Percentiles rank a stretch among this genome's conserved stretches.
phyloP scores from a whole-genome alignment of 2,329 filamentous ascomycete species.

The Calonectria crousiana region DNA sequence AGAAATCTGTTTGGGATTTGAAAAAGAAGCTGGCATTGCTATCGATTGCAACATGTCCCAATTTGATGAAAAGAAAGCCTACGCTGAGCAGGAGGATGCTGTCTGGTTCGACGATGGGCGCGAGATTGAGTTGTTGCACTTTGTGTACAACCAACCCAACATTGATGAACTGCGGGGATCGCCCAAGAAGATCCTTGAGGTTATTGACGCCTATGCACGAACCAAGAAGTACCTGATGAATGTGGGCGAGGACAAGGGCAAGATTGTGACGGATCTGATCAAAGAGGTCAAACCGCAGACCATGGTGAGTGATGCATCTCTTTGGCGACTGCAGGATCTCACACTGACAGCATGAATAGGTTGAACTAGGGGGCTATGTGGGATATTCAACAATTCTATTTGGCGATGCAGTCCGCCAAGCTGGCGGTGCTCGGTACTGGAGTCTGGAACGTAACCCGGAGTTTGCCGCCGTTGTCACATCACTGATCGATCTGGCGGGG shows the following conservation, averaged over 20 bases:
- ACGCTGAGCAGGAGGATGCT: conserved; percentile 54
- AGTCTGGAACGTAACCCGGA: conserved; percentile 81
- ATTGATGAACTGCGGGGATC: conserved; percentile 73
- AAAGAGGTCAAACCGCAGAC: conserved; percentile 72
- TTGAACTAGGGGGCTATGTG: conserved; percentile 85
- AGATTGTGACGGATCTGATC: conserved; percentile 78
- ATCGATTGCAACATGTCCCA: conserved; percentile 33
- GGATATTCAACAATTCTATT: conserved; percentile 87
- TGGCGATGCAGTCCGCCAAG: conserved; percentile 72
- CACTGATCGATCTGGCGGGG: conserved; percentile 80
- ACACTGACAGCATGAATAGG: conserved; percentile 39
- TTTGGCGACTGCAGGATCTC: background rate
- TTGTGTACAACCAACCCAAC: conserved; percentile 72
- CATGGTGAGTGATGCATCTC: conserved; percentile 64
- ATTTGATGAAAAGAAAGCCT: conserved; percentile 55
- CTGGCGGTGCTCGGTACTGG: conserved; percentile 75
- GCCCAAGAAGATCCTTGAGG: conserved; percentile 72
- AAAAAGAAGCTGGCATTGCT: background rate
- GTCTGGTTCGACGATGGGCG: conserved; percentile 75
- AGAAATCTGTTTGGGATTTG: background rate
- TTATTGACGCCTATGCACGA: conserved; percentile 74
- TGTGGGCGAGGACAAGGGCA: conserved; percentile 80
- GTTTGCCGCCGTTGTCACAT: conserved; percentile 77
- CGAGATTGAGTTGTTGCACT: conserved; percentile 79
- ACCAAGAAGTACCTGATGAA: conserved; percentile 83